Conservation (phyloP, 805 yeast species). For the Candida michaelii region DNA sequence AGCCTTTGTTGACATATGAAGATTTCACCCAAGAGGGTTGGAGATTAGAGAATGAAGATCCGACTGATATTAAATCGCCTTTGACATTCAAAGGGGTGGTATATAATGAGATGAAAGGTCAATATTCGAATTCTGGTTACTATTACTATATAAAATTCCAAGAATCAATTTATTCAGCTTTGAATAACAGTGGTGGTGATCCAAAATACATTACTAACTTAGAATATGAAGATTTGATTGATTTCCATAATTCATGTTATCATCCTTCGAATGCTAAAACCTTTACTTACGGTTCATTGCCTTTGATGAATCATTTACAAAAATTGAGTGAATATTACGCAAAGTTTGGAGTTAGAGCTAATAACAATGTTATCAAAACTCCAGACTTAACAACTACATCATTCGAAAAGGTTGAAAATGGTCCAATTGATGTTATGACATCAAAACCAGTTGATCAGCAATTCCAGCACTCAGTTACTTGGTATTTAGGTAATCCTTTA, state of each 20-base stretch:
- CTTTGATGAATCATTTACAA: slow-evolving; percentile 58
- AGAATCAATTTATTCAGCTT: slow-evolving; percentile 77
- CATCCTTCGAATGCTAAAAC: slow-evolving; percentile 90
- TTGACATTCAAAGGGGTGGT: slow-evolving; percentile 91
- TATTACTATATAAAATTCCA: slow-evolving; percentile 81
- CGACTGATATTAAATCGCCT: slow-evolving; percentile 58
- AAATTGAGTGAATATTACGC: slow-evolving; percentile 52
- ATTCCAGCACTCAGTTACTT: slow-evolving; percentile 77
- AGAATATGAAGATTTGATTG: slow-evolving; percentile 69
- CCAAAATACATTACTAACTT: slow-evolving; percentile 77
- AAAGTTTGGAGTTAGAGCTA: slow-evolving; percentile 51
- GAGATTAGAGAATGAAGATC: slow-evolving; percentile 78
- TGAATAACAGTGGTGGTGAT: slow-evolving; percentile 93
- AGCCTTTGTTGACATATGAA: slow-evolving; percentile 71
- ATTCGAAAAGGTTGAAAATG: slow-evolving; percentile 38
- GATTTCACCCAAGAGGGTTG: slow-evolving; percentile 97
- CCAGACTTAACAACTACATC: slow-evolving; percentile 41
- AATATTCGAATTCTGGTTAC: slow-evolving; percentile 84
- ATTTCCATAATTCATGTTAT: slow-evolving; percentile 73
- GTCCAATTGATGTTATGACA: slow-evolving; percentile 69
- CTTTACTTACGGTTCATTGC: slow-evolving; percentile 82
- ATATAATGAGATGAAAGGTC: slow-evolving; percentile 98
- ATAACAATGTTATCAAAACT: slow-evolving; percentile 29
- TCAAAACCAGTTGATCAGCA: slow-evolving; percentile 68
- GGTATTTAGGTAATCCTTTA: slow-evolving; percentile 77